These are phyloP conservation scores for Cruciata laevipes DNA, from an alignment of 257 asterid genomes.

Conservation along the genomic window DNA sequence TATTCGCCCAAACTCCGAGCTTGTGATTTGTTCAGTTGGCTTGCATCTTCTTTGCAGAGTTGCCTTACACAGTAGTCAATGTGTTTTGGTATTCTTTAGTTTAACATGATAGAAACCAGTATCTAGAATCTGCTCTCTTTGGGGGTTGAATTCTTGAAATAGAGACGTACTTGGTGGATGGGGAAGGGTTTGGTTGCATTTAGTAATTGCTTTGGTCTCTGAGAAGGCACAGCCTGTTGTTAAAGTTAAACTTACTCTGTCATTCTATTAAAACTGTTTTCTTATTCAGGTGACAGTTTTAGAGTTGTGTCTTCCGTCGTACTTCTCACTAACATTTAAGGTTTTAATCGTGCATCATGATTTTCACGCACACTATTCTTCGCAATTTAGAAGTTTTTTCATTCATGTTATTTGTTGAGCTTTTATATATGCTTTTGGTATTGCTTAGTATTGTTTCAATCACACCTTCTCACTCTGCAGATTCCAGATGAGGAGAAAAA, in stretches of 20 bases:
- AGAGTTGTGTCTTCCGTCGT: not conserved
- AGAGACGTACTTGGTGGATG: not conserved
- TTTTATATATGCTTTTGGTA: not conserved
- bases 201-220: not conserved
- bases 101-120: not conserved
- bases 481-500: constrained; percentile 69
- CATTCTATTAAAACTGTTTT: not conserved
- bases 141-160: not conserved
- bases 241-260: not conserved
- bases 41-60: not conserved
- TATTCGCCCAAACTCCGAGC: not conserved
- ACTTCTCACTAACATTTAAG: not conserved
- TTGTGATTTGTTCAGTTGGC: not conserved
- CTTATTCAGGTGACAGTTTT: not conserved
- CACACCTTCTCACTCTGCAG: constrained; percentile 23
- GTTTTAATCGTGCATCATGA: not conserved
- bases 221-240: not conserved
- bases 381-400: not conserved
- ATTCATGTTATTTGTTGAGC: not conserved
- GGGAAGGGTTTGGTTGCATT: not conserved
- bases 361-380: not conserved
- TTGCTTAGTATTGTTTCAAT: not conserved
- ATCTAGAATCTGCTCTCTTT: not conserved
- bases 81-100: not conserved
- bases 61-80: not conserved